Conservation (phyloP, 306 rosid genomes). For the Medicago arabica region DNA sequence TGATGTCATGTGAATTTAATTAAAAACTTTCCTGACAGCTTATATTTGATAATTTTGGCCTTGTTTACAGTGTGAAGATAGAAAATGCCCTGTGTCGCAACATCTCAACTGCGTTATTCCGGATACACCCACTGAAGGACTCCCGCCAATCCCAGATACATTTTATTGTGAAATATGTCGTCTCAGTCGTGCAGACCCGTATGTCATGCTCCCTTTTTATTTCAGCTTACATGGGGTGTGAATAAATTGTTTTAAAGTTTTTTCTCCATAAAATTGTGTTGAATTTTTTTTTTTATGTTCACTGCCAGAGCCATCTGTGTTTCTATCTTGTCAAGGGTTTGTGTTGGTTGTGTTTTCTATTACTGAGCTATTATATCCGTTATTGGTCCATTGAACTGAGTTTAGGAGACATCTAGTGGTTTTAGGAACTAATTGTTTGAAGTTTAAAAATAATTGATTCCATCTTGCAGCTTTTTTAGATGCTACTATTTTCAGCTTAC, state of each 20-base stretch:
- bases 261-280: conserved; percentile 14
- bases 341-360: conserved; percentile 17
- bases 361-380: conserved; percentile 6
- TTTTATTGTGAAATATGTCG: conserved; percentile 93
- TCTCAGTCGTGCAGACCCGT: conserved; percentile 97
- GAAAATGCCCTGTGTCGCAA: conserved; percentile 83
- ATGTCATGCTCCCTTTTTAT: conserved; percentile 47
- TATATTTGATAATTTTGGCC: conserved; percentile 14
- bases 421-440: conserved; percentile 5
- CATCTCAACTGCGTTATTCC: conserved; percentile 86
- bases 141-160: conserved; percentile 64
- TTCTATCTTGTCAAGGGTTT: conserved; percentile 25
- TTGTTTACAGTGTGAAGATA: conserved; percentile 86
- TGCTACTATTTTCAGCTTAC: background rate
- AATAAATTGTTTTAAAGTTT: conserved; percentile 18
- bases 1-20: background rate
- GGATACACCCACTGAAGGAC: conserved; percentile 78
- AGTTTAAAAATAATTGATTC: conserved; percentile 4
- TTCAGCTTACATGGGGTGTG: conserved; percentile 36
- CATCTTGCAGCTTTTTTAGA: background rate
- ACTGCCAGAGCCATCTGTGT: background rate
- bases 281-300: conserved; percentile 26
- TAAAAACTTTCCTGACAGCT: conserved; percentile 3
- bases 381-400: conserved; percentile 19
- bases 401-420: conserved; percentile 18